These are phyloP conservation scores for Trichoderma sp. DNA, from an alignment of 2,329 filamentous ascomycete species.

Conservation along the genomic window DNA sequence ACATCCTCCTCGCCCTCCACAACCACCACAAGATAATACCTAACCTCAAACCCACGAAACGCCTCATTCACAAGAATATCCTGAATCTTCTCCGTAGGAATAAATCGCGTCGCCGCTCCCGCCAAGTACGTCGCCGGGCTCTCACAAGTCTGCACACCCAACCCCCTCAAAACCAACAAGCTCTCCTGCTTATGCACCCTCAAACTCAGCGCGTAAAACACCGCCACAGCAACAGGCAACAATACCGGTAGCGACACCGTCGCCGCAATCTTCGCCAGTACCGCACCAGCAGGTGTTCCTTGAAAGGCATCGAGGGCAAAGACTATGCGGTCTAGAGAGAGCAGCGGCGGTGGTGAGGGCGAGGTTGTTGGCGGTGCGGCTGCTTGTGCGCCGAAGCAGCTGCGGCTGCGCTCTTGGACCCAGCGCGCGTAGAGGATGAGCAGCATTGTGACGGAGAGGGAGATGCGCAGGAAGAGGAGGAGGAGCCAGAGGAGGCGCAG, in stretches of 20 bases:
- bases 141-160: conserved; percentile 86
- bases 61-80: conserved; percentile 96
- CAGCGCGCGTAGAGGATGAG: conserved; percentile 55
- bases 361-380: conserved; percentile 12
- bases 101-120: conserved; percentile 57
- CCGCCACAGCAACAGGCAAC: conserved; percentile 37
- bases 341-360: conserved; percentile 20
- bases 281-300: conserved; percentile 36
- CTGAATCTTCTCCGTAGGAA: conserved; percentile 87
- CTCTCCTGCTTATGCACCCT: conserved; percentile 70
- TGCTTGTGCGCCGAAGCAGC: conserved; percentile 24
- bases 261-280: conserved; percentile 36
- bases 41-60: conserved; percentile 87
- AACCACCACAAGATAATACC: conserved; percentile 86
- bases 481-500: conserved; percentile 48
- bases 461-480: conserved; percentile 46
- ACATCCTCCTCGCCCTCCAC: conserved; percentile 86
- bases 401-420: conserved; percentile 34
- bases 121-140: conserved; percentile 62
- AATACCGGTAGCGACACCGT: conserved; percentile 43
- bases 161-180: conserved; percentile 80
- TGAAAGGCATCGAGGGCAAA: conserved; percentile 31
- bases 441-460: conserved; percentile 45
- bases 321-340: conserved; percentile 30
- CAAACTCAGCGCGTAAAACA: conserved; percentile 48